phyloP scores from a whole-genome alignment of 495 filamentous ascomycete species.

The Haplographium delicatum region DNA sequence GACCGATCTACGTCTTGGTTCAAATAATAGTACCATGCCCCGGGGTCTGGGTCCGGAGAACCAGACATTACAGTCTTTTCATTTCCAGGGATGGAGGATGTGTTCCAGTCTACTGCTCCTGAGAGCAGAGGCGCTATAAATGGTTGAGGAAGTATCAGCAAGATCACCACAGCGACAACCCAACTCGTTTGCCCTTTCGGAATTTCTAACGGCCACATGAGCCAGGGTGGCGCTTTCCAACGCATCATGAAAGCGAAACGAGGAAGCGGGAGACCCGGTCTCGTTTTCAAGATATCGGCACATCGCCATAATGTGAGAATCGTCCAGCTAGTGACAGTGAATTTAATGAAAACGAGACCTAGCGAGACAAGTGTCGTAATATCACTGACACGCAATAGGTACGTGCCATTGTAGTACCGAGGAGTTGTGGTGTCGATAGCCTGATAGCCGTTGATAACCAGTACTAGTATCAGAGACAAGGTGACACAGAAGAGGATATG shows the following conservation, averaged over 20 bases:
- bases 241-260: not conserved
- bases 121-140: constrained; percentile 21
- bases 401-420: constrained; percentile 6
- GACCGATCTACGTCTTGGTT: not conserved
- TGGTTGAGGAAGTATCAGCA: constrained; percentile 8
- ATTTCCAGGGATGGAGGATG: not conserved
- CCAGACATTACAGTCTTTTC: not conserved
- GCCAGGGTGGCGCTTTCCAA: not conserved
- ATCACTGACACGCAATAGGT: constrained; percentile 12
- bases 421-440: constrained; percentile 13
- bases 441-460: constrained; percentile 18
- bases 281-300: not conserved
- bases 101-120: constrained; percentile 18
- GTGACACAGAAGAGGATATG: constrained; percentile 9
- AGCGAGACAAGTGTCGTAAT: constrained; percentile 19
- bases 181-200: not conserved
- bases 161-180: constrained; percentile 2
- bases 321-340: constrained; percentile 13
- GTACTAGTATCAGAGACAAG: constrained; percentile 8
- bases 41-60: not conserved
- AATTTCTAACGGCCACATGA: not conserved
- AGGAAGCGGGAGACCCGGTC: no score
- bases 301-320: not conserved
- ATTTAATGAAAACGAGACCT: constrained; percentile 17
- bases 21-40: not conserved